Conservation (phyloP, 371 early-diverging fungal species). For the Entomophthora muscae region DNA sequence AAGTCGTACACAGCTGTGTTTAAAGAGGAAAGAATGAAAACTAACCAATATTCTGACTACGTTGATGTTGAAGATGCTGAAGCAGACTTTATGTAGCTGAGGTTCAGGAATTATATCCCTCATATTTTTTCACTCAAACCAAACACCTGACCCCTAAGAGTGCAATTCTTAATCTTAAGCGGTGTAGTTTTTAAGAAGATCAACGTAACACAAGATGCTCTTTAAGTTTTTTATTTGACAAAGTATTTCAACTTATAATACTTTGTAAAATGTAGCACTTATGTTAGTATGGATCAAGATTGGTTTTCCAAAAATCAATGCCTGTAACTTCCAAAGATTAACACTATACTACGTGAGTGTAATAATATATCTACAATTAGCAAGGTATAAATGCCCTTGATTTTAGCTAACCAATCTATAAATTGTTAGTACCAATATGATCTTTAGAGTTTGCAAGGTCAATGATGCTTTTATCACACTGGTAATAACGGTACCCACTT, state of each 20-base stretch:
- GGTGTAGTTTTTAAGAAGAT: neutral
- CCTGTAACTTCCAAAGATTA: too few species aligned
- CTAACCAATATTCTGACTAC: constrained; percentile 1
- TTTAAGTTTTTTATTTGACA: neutral
- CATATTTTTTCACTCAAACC: neutral
- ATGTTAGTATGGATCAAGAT: too few species aligned
- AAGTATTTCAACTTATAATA: neutral
- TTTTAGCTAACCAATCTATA: too few species aligned
- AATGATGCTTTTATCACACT: too few species aligned
- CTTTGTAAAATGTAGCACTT: too few species aligned
- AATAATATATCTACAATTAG: too few species aligned
- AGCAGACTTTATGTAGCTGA: constrained; percentile 10
- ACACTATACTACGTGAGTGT: too few species aligned
- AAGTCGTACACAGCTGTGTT: constrained; percentile 1
- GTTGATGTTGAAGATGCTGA: constrained; percentile 2
- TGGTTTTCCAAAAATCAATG: too few species aligned
- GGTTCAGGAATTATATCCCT: neutral
- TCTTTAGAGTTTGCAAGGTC: too few species aligned
- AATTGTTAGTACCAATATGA: too few species aligned
- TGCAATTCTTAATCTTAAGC: neutral
- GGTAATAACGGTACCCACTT: too few species aligned
- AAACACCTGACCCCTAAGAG: neutral
- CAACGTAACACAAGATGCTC: neutral
- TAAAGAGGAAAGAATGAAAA: neutral
- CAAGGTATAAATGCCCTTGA: too few species aligned